Evolutionary conservation across 192 early-diverging fungal genomes (phyloP).

Genomic region (Coemansia furcata): DNA sequence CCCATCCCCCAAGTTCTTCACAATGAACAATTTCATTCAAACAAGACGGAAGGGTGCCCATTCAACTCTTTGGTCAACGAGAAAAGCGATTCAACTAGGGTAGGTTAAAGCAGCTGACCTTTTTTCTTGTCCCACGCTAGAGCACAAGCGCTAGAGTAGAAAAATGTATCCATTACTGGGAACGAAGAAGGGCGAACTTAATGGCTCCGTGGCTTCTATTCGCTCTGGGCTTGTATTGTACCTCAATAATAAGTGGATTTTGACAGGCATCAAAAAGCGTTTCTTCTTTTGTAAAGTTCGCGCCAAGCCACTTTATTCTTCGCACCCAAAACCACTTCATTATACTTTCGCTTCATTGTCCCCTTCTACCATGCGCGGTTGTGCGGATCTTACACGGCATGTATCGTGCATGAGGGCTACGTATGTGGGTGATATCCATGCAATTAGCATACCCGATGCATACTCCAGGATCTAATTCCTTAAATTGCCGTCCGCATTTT

Average conservation of each 20-base stretch:
- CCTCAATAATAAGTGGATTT: background rate
- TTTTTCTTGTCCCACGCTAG: slow-evolving; percentile 7
- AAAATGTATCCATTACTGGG: slow-evolving; percentile 1
- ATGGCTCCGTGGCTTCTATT: background rate
- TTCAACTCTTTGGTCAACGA: background rate
- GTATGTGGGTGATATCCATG: background rate
- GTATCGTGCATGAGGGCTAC: background rate
- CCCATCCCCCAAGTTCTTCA: background rate
- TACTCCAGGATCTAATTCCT: background rate
- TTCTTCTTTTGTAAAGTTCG: background rate
- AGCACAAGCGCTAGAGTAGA: background rate
- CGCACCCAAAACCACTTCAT: background rate
- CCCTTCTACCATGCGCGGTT: background rate
- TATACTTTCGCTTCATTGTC: background rate
- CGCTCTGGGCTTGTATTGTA: background rate
- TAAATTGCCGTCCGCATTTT: background rate
- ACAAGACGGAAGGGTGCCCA: background rate
- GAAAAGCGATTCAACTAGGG: background rate
- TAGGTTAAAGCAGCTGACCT: background rate
- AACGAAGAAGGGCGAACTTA: background rate
- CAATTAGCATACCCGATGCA: background rate
- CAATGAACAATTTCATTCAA: background rate
- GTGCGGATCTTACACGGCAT: background rate
- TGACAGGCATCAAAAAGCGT: background rate
- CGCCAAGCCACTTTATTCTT: background rate